These are phyloP conservation scores for Entelexis sorbosivorans DNA, from an alignment of 1,139 yeast genomes.

Conservation along the genomic window DNA sequence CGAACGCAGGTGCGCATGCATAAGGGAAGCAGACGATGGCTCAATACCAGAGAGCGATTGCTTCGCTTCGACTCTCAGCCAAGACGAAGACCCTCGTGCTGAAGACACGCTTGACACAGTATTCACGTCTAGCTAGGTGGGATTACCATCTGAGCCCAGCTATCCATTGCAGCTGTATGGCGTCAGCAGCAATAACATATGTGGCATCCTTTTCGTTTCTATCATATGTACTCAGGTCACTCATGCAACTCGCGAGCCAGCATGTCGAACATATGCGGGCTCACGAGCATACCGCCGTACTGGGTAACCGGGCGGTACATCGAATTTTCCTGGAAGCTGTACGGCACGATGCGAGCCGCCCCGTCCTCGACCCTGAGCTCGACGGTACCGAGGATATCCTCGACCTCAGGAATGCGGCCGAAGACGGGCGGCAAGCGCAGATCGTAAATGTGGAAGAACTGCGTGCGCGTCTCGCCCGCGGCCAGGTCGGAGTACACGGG, in stretches of 20 bases:
- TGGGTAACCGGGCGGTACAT: slow-evolving; percentile 50
- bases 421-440: slow-evolving; percentile 54
- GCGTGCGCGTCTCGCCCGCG: slow-evolving; percentile 35
- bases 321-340: slow-evolving; percentile 47
- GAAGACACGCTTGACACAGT: no score
- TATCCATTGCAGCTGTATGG: no score
- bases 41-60: no score
- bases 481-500: slow-evolving; percentile 54
- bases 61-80: no score
- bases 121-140: no score
- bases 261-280: slow-evolving; percentile 44
- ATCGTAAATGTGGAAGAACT: slow-evolving; percentile 64
- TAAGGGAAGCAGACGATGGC: no score
- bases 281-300: slow-evolving; percentile 47
- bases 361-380: slow-evolving; percentile 37
- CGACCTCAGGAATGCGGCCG: slow-evolving; percentile 63
- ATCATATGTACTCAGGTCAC: not conserved
- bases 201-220: no score
- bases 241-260: slow-evolving; percentile 29
- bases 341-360: slow-evolving; percentile 40
- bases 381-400: slow-evolving; percentile 62
- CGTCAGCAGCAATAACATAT: no score
- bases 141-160: no score
- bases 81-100: no score
- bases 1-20: no score